These are phyloP conservation scores for Lactifluus pinguis DNA, from an alignment of 768 basidiomycete genomes.

Conservation along the genomic window DNA sequence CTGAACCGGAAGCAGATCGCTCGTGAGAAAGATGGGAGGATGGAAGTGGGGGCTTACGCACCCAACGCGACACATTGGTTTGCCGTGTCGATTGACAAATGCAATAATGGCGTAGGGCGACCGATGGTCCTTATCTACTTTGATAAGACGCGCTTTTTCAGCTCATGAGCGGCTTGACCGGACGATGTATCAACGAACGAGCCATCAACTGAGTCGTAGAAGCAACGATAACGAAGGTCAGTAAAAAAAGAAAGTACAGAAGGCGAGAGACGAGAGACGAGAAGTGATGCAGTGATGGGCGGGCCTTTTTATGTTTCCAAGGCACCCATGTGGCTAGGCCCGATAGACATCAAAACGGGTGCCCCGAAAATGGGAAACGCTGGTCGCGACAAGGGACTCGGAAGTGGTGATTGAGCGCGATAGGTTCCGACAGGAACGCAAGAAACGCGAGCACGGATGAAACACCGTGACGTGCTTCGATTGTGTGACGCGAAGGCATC, in stretches of 20 bases:
- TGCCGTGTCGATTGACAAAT: slow-evolving; percentile 73
- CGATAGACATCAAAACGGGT: neutral
- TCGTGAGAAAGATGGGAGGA: neutral
- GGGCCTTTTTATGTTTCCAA: neutral
- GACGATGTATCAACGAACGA: slow-evolving; percentile 77
- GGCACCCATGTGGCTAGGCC: slow-evolving; percentile 7
- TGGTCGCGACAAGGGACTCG: neutral
- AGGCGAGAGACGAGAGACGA: neutral
- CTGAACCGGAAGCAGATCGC: slow-evolving; percentile 27
- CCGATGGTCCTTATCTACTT: slow-evolving; percentile 56
- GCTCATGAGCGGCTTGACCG: slow-evolving; percentile 62
- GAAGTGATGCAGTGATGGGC: slow-evolving; percentile 4
- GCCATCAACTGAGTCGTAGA: slow-evolving; percentile 45
- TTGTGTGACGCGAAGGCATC: neutral
- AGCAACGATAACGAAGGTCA: neutral
- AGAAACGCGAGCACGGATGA: neutral
- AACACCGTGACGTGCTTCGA: neutral
- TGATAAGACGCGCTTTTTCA: slow-evolving; percentile 60
- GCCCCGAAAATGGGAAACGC: slow-evolving; percentile 5
- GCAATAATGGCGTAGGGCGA: slow-evolving; percentile 81
- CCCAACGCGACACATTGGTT: slow-evolving; percentile 71
- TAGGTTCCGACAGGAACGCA: neutral
- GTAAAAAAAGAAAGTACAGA: neutral
- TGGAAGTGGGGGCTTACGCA: slow-evolving; percentile 29
- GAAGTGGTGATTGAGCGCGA: neutral